Evolutionary conservation across 2,329 filamentous ascomycete species (phyloP).

Genomic region (Sclerotinia glacialis): DNA sequence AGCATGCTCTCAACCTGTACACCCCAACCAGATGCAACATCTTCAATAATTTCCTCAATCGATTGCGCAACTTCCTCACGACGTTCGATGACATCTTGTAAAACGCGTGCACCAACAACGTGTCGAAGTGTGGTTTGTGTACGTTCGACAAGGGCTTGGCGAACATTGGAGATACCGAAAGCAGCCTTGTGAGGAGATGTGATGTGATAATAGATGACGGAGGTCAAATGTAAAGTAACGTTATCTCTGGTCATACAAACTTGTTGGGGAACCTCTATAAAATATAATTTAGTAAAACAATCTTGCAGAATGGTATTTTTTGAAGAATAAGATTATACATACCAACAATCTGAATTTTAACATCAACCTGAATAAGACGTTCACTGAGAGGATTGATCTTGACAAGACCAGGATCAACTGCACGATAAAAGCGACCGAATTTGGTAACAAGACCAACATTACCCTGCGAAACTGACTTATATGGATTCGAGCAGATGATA

Average conservation of each 20-base stretch:
- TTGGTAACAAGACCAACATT: slow-evolving; percentile 94
- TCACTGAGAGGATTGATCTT: slow-evolving; percentile 97
- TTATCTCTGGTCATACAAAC: slow-evolving; percentile 99
- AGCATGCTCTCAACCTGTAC: slow-evolving; percentile 97
- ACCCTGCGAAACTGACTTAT: slow-evolving; percentile 87
- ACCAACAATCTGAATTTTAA: slow-evolving; percentile 96
- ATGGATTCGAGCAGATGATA: slow-evolving; percentile 89
- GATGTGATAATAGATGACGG: slow-evolving; percentile 99
- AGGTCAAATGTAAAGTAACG: slow-evolving; percentile 87
- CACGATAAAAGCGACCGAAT: slow-evolving; percentile 91
- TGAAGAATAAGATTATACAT: slow-evolving; percentile 34
- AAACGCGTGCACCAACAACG: slow-evolving; percentile 89
- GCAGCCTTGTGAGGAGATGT: slow-evolving; percentile 92
- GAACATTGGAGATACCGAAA: slow-evolving; percentile 92
- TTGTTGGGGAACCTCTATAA: slow-evolving; percentile 81
- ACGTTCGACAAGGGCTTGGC: slow-evolving; percentile 93
- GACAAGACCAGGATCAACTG: slow-evolving; percentile 93
- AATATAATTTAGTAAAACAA: not conserved
- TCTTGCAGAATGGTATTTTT: not conserved
- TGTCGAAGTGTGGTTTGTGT: slow-evolving; percentile 97
- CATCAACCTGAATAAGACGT: slow-evolving; percentile 84
- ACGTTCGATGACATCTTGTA: slow-evolving; percentile 97
- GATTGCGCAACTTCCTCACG: slow-evolving; percentile 95
- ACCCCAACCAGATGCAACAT: slow-evolving; percentile 91
- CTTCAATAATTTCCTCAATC: slow-evolving; percentile 96